Conservation (phyloP, 2,329 filamentous ascomycete species). For the Fusarium odoratissimum region DNA sequence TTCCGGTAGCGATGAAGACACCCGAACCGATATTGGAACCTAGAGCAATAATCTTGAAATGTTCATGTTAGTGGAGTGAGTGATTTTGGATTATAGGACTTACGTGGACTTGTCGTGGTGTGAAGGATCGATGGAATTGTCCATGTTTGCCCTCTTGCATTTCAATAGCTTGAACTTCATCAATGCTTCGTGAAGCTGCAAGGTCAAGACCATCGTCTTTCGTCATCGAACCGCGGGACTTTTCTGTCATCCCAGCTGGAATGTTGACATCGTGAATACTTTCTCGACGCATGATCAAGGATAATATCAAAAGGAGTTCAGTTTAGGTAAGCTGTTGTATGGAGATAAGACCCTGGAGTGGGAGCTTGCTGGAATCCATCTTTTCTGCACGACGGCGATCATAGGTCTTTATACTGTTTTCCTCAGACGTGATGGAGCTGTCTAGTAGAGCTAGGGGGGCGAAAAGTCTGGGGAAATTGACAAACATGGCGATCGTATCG, state of each 20-base stretch:
- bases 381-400: not conserved
- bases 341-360: not conserved
- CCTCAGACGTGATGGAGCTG: not conserved
- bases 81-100: not conserved
- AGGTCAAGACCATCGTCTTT: slow-evolving; percentile 20
- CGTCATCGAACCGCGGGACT: slow-evolving; percentile 9
- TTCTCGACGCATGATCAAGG: slow-evolving; percentile 16
- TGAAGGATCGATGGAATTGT: slow-evolving; percentile 37
- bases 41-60: slow-evolving; percentile 29
- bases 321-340: not conserved
- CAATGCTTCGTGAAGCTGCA: slow-evolving; percentile 6
- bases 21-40: slow-evolving; percentile 36
- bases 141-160: slow-evolving; percentile 25
- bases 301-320: not conserved
- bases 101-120: slow-evolving; percentile 36
- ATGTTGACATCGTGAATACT: slow-evolving; percentile 15
- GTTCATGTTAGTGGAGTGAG: fast-evolving
- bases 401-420: slow-evolving; percentile 7
- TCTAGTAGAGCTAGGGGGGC: not conserved
- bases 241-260: slow-evolving; percentile 13
- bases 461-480: not conserved
- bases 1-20: slow-evolving; percentile 34
- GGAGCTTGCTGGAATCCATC: not conserved
- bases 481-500: not conserved
- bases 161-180: slow-evolving; percentile 14